Evolutionary conservation across 2,329 filamentous ascomycete genomes (phyloP).

Genomic region (Cytospora paraplurivora): DNA sequence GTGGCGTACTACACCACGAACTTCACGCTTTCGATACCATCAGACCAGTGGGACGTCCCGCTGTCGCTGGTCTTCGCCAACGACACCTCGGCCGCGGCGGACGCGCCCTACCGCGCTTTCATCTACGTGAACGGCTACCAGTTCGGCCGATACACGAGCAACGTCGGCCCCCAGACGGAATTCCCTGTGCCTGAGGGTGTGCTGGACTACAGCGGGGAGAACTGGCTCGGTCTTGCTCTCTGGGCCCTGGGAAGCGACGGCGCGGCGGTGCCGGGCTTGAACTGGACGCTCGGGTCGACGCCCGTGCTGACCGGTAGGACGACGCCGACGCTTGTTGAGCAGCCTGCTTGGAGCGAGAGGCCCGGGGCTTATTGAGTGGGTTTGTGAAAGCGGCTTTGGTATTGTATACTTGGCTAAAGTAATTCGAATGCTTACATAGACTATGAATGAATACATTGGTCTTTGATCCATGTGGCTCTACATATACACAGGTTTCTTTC

Average conservation of each 20-base stretch:
- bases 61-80: conserved; percentile 56
- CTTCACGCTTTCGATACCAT: conserved; percentile 56
- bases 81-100: conserved; percentile 34
- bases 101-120: conserved; percentile 54
- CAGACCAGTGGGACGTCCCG: conserved; percentile 55
- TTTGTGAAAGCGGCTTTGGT: background rate
- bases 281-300: conserved; percentile 32
- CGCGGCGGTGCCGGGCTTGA: conserved; percentile 54
- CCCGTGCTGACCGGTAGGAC: conserved; percentile 36
- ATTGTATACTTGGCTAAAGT: background rate
- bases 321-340: conserved; percentile 39
- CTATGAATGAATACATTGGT: background rate
- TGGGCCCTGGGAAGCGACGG: conserved; percentile 62
- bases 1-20: conserved; percentile 58
- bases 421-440: no score
- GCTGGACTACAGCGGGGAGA: conserved; percentile 65
- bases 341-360: conserved; percentile 46
- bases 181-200: conserved; percentile 71
- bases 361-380: conserved; percentile 48
- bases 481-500: no score
- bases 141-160: conserved; percentile 57
- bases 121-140: conserved; percentile 73
- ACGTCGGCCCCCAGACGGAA: conserved; percentile 67
- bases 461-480: background rate
- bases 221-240: conserved; percentile 65